A percentile compares a stretch with the other conserved stretches of the same genome.
Conservation (phyloP, 306 rosid species). For the Canavalia gladiata region DNA sequence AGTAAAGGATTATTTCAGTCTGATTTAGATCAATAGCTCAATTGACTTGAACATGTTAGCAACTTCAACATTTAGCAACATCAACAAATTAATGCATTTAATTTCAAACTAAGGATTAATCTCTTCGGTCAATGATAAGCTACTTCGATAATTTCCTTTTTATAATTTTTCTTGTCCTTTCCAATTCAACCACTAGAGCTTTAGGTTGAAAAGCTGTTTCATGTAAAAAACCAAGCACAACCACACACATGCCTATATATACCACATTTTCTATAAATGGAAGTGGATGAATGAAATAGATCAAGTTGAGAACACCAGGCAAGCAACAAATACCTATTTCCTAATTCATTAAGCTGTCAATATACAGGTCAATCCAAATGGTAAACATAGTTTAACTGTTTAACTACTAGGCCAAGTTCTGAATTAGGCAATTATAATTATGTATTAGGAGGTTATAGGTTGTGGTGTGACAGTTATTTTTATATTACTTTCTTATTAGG, state of each 20-base stretch:
- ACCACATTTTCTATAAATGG: not conserved
- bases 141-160: conserved; percentile 16
- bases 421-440: no score
- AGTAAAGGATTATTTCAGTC: conserved; percentile 38
- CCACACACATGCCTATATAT: conserved; percentile 18
- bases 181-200: not conserved
- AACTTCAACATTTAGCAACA: conserved; percentile 26
- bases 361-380: not conserved
- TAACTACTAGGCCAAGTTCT: not conserved
- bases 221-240: not conserved
- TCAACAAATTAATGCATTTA: conserved; percentile 31
- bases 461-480: no score
- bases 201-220: conserved; percentile 31
- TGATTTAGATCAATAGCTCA: conserved; percentile 16
- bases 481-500: no score
- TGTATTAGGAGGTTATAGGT: no score
- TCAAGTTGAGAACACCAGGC: conserved; percentile 23
- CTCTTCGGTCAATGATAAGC: conserved; percentile 1
- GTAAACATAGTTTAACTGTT: conserved; percentile 3
- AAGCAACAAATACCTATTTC: conserved; percentile 13
- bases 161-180: not conserved
- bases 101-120: conserved; percentile 33
- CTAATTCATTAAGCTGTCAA: not conserved
- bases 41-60: conserved; percentile 27
- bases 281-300: conserved; percentile 22